phyloP scores from a whole-genome alignment of 164 flowering plant species.

The Brasenia schreberi region DNA sequence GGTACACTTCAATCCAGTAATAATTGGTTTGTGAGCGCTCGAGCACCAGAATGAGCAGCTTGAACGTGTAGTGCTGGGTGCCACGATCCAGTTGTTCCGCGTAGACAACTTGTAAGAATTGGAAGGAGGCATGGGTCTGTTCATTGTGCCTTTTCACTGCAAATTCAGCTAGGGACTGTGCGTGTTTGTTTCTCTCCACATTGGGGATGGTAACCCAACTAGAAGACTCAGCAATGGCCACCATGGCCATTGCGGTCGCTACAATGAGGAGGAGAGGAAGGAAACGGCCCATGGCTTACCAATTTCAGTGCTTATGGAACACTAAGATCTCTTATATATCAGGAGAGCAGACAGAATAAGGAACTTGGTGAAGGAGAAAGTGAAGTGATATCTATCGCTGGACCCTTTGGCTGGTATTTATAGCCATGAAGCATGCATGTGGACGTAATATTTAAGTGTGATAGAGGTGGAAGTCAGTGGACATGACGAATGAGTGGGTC shows the following conservation, averaged over 20 bases:
- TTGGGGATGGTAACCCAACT: neutral
- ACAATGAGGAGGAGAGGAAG: neutral
- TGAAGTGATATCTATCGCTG: too few species aligned
- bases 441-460: too few species aligned
- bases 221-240: neutral
- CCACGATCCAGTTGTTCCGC: neutral
- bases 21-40: neutral
- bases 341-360: too few species aligned
- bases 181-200: neutral
- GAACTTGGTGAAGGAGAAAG: too few species aligned
- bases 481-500: too few species aligned
- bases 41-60: neutral
- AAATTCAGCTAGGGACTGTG: neutral
- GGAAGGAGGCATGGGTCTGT: neutral
- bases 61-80: neutral
- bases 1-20: neutral
- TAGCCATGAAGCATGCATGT: too few species aligned
- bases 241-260: neutral
- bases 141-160: neutral
- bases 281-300: neutral
- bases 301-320: too few species aligned
- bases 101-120: neutral
- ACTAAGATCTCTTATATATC: too few species aligned
- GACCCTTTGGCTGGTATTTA: too few species aligned
- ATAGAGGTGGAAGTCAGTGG: too few species aligned